Evolutionary conservation across 2,329 filamentous ascomycete genomes (phyloP).

Genomic region (Emericellopsis cladophorae): DNA sequence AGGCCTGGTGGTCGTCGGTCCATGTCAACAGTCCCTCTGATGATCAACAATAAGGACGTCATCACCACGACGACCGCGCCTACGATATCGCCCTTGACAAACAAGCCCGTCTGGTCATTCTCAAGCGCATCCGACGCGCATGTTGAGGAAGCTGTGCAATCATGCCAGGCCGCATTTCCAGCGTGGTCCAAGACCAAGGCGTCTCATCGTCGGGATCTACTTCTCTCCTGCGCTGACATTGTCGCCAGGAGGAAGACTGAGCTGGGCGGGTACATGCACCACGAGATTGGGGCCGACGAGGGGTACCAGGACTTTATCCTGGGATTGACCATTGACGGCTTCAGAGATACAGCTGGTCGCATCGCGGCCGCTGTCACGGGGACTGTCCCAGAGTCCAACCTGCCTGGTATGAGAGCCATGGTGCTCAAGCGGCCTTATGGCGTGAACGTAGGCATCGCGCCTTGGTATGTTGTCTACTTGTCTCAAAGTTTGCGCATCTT

Average conservation of each 20-base stretch:
- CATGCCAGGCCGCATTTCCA: slow-evolving; percentile 39
- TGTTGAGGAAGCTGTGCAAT: no score
- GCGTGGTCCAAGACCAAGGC: slow-evolving; percentile 50
- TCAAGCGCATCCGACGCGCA: no score
- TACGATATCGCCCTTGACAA: no score
- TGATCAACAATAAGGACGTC: no score
- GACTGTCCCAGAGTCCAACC: slow-evolving; percentile 10
- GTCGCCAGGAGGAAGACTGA: slow-evolving; percentile 40
- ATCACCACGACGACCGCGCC: no score
- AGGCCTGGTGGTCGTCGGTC: no score
- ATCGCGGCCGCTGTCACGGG: slow-evolving; percentile 14
- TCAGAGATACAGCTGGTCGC: slow-evolving; percentile 21
- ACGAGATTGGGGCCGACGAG: slow-evolving; percentile 17
- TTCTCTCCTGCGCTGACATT: slow-evolving; percentile 49
- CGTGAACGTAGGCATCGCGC: slow-evolving; percentile 15
- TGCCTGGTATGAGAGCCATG: slow-evolving; percentile 31
- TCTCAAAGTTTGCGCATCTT: no score
- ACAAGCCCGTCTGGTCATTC: no score
- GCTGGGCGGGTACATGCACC: slow-evolving; percentile 37
- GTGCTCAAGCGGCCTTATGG: slow-evolving; percentile 29
- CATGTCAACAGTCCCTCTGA: no score
- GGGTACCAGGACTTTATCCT: slow-evolving; percentile 15
- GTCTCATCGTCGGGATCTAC: slow-evolving; percentile 42
- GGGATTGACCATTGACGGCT: slow-evolving; percentile 12
- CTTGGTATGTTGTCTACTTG: slow-evolving; percentile 9